A percentile compares a stretch with the other conserved stretches of the same genome.
phyloP scores from a whole-genome alignment of 495 filamentous ascomycete species.

The Penicillium goetzii region DNA sequence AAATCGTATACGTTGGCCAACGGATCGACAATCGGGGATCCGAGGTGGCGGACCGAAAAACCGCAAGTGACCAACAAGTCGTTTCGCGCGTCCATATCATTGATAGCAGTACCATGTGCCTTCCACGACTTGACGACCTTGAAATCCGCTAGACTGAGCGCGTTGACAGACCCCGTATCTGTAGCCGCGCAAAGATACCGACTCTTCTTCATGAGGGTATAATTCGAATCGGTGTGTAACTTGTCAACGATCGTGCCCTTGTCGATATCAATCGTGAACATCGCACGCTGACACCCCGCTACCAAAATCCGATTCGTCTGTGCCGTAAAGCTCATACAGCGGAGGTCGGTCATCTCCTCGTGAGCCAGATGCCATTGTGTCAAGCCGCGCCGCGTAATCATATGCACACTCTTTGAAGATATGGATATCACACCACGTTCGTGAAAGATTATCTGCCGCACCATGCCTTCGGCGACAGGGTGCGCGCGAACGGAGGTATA shows the following conservation, averaged over 20 bases:
- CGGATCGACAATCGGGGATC: slow-evolving; percentile 74
- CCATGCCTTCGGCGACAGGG: slow-evolving; percentile 64
- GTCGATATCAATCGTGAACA: slow-evolving; percentile 89
- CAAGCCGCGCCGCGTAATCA: slow-evolving; percentile 76
- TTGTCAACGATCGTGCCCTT: slow-evolving; percentile 79
- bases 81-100: slow-evolving; percentile 92
- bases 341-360: slow-evolving; percentile 78
- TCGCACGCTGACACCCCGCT: slow-evolving; percentile 80
- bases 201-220: slow-evolving; percentile 87
- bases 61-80: slow-evolving; percentile 94
- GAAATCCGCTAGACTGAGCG: slow-evolving; percentile 79
- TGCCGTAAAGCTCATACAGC: slow-evolving; percentile 92
- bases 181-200: slow-evolving; percentile 92
- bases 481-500: slow-evolving; percentile 80
- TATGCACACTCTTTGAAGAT: slow-evolving; percentile 77
- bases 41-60: slow-evolving; percentile 74
- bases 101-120: slow-evolving; percentile 80
- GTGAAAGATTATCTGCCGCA: slow-evolving; percentile 82
- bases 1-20: slow-evolving; percentile 94
- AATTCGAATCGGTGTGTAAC: slow-evolving; percentile 72
- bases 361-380: slow-evolving; percentile 84
- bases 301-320: slow-evolving; percentile 84
- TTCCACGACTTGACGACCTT: slow-evolving; percentile 83
- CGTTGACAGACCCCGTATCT: slow-evolving; percentile 77
- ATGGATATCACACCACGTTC: slow-evolving; percentile 85